These are phyloP conservation scores for Aspergillus floridensis DNA, from an alignment of 2,329 filamentous ascomycete species.

Conservation along the genomic window DNA sequence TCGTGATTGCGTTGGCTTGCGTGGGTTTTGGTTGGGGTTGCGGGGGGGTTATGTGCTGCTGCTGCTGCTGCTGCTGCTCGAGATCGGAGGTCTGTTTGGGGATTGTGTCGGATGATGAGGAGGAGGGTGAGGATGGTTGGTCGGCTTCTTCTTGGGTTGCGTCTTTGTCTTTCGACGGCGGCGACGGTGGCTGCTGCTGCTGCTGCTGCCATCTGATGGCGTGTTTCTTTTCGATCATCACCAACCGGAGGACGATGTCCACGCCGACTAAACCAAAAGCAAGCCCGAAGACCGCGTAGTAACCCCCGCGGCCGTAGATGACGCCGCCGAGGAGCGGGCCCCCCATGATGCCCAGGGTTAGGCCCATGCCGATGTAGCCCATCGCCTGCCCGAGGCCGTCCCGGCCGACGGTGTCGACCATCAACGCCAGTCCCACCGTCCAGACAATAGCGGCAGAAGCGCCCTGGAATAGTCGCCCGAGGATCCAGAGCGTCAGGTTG, in stretches of 20 bases:
- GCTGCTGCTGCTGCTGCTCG: too few relatives aligned
- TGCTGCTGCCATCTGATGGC: slow-evolving; percentile 49
- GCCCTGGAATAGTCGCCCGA: slow-evolving; percentile 67
- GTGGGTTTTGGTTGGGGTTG: background rate
- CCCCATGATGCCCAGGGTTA: slow-evolving; percentile 63
- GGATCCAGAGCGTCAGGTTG: slow-evolving; percentile 59
- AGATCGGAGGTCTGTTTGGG: too few relatives aligned
- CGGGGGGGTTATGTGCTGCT: background rate
- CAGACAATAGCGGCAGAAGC: slow-evolving; percentile 69
- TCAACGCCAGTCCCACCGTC: slow-evolving; percentile 68
- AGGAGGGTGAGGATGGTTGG: background rate
- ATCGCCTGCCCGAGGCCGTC: slow-evolving; percentile 63
- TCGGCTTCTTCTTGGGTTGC: background rate
- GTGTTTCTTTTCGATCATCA: slow-evolving; percentile 58
- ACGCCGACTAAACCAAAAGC: slow-evolving; percentile 47
- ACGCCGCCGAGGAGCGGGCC: slow-evolving; percentile 69
- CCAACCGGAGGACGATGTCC: slow-evolving; percentile 56
- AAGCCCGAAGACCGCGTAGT: slow-evolving; percentile 41
- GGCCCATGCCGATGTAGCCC: slow-evolving; percentile 65
- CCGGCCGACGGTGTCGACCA: slow-evolving; percentile 68
- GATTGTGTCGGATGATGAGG: background rate
- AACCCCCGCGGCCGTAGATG: slow-evolving; percentile 57
- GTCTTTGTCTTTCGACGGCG: background rate
- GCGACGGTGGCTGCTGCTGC: background rate
- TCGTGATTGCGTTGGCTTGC: slow-evolving; percentile 17